Evolutionary conservation across 1,139 yeast genomes (phyloP), one percentile per base, ranked within the genome.

Genomic region (Lodderomyces oxycetoniae): DNA sequence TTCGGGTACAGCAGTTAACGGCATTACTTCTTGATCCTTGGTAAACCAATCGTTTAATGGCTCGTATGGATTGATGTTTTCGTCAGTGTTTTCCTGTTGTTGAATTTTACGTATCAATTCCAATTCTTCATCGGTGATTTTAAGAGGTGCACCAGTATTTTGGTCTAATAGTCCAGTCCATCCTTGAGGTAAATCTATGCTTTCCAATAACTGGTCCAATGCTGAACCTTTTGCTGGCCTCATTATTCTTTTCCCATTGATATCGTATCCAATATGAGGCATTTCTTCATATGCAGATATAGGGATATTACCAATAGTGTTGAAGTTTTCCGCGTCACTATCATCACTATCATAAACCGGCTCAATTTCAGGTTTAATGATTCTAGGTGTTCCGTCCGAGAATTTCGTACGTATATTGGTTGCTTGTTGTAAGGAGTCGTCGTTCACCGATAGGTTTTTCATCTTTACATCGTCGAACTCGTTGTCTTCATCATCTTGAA

Each of bases 151-250:
- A 43, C 98, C 99, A 7, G 97, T 87, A 48, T 80, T 74, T 53
- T 87, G 86, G 59, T 91, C 97, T 39, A 91, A 64, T 44, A 93
- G 69, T 30, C 99, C 99, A 8, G 98, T 93, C 97, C 97, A 91
- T 24, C 98, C 98, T 60, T 85, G 94, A 9, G 97, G 98, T 44
- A 91, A 69, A 43, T 91, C 98, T 44, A 93, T 91, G 20, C 80
- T 70, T 50, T 91, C 98, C 45, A 93, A 67, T 44, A 91, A 70
- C 48, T 81, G 83, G 53, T 91, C 97, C 47, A 93, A 71, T 1
- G 98, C 98, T 37, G 94, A 79, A 6, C 96, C 96, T 52, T 86
- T 84, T 11, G 97, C 98, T 9, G 99, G 99, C 59, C 99, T 77
- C 97, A 93, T 89, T 50, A 91, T 88, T 53, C 98, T 77, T 57